Evolutionary conservation across 2,329 filamentous ascomycete genomes (phyloP), one percentile per base, ranked within the genome.

Genomic region (Daldinia sp.): DNA sequence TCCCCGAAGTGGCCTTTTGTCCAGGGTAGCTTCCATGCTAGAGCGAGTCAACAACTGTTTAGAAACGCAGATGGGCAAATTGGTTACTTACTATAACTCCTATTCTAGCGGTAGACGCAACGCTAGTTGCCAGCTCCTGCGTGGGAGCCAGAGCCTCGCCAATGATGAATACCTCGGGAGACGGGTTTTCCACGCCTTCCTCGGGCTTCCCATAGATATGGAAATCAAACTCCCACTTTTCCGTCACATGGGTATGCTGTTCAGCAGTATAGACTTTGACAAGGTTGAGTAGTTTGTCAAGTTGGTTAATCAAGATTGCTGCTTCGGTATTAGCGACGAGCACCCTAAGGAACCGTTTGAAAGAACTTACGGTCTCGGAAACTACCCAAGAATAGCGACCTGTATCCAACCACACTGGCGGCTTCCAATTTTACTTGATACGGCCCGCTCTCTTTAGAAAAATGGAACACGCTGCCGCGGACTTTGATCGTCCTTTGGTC

Each of bases 1-100:
- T 87, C 0, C 86, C 86, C 0, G 81, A 79, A 0, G 84, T 88
- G 0, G 85, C 85, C n/a, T 83, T 82, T 71, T 88, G 85, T 0
- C 82, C 81, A 0, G 79, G 76, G 60, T 88, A 88, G 0, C 82
- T 79, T 0, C 77, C 82, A 67, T 88, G 86, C 54, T 76, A 35
- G 9, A 10, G 28, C 9, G 23, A 37, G 42, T 71, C 55, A 69
- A 33, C 33, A 46, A 5, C 6, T 60, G 13, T 26, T n/a, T 3
- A 3, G n/a, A 28, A 12, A 44, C 4, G 18, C 39, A 23, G 3
- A 33, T 51, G 12, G 15, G 28, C 13, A 10, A 53, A 18, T 30
- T 5, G 7, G 35, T 39, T 39, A 44, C 74, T 70, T 67, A 76
- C 75, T 51, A 82, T 77, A n/a, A 77, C 76, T 1, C 74, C 81